A percentile compares a stretch with the other conserved stretches of the same genome.
These are phyloP conservation scores for Fusarium burgessii DNA, from an alignment of 2,329 filamentous ascomycete species.

Conservation along the genomic window DNA sequence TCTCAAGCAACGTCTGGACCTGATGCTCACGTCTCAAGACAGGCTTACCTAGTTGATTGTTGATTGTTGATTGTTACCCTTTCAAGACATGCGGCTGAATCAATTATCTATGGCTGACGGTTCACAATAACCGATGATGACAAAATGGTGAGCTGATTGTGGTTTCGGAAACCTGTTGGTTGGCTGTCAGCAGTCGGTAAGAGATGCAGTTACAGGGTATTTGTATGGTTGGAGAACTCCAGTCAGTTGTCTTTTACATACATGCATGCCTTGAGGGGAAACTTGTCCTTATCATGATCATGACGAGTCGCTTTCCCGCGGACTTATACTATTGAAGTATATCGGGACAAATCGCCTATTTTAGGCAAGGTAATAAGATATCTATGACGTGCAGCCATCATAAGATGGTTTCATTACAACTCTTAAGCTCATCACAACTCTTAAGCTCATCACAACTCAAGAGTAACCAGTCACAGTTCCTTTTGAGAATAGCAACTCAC, in stretches of 20 bases:
- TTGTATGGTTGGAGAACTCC: slow-evolving; percentile 9
- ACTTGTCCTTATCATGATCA: slow-evolving; percentile 28
- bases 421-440: neutral
- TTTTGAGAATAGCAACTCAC: neutral
- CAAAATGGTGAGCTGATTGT: slow-evolving; percentile 38
- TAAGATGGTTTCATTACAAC: slow-evolving; percentile 3
- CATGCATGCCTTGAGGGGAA: slow-evolving; percentile 12
- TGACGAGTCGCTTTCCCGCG: neutral
- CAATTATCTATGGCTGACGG: slow-evolving; percentile 7
- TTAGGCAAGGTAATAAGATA: neutral
- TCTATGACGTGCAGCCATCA: slow-evolving; percentile 24
- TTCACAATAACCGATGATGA: slow-evolving; percentile 8
- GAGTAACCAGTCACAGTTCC: neutral
- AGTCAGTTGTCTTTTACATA: slow-evolving; percentile 8
- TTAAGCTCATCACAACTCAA: neutral
- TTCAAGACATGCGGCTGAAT: slow-evolving; percentile 14
- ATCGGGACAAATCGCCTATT: neutral
- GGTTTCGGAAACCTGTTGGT: slow-evolving; percentile 35
- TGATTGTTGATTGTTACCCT: neutral
- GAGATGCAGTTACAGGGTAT: slow-evolving; percentile 28
- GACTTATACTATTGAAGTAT: neutral
- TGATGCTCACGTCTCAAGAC: slow-evolving; percentile 2
- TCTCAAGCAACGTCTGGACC: slow-evolving; percentile 33
- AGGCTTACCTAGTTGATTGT: neutral
- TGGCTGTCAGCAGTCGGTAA: slow-evolving; percentile 32